Percentiles rank a stretch among this genome's conserved stretches.
Evolutionary conservation across 2,329 filamentous ascomycete species (phyloP).

Genomic region (Xylariaceae sp.): DNA sequence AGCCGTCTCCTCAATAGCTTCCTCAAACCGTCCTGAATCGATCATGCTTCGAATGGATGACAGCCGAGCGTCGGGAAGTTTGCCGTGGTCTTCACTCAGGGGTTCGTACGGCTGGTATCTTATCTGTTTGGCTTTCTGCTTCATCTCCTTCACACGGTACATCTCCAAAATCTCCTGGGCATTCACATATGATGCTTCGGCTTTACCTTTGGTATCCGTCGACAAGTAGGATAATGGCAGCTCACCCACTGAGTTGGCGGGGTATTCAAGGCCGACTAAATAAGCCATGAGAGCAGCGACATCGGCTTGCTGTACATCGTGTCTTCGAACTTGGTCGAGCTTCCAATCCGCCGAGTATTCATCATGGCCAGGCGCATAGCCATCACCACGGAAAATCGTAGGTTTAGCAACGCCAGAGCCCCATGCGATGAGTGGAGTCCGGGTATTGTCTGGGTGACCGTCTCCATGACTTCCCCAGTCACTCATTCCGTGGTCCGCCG

Average conservation of each 20-base stretch:
- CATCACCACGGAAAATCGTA: conserved; percentile 44
- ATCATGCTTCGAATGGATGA: conserved; percentile 65
- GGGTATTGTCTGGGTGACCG: conserved; percentile 93
- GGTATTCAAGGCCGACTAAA: conserved; percentile 79
- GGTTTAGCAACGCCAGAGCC: conserved; percentile 84
- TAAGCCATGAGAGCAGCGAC: conserved; percentile 95
- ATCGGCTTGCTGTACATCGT: conserved; percentile 92
- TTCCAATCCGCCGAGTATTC: conserved; percentile 89
- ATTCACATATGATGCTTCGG: conserved; percentile 78
- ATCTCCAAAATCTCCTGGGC: conserved; percentile 86
- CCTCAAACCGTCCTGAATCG: conserved; percentile 57
- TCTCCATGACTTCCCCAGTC: conserved; percentile 99
- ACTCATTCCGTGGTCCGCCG: conserved; percentile 97
- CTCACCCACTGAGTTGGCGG: conserved; percentile 93
- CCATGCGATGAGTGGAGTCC: conserved; percentile 89
- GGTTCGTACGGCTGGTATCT: conserved; percentile 71
- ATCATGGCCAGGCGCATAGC: conserved; percentile 73
- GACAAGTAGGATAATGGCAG: conserved; percentile 79
- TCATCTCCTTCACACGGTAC: conserved; percentile 88
- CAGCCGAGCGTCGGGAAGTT: conserved; percentile 62
- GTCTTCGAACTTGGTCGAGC: conserved; percentile 70
- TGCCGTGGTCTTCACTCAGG: conserved; percentile 55
- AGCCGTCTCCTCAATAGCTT: conserved; percentile 74
- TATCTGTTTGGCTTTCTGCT: conserved; percentile 70
- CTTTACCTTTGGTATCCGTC: conserved; percentile 68